Base-by-base conservation (phyloP, 805 yeast species). In the Schwanniomyces vanrijiae region DNA sequence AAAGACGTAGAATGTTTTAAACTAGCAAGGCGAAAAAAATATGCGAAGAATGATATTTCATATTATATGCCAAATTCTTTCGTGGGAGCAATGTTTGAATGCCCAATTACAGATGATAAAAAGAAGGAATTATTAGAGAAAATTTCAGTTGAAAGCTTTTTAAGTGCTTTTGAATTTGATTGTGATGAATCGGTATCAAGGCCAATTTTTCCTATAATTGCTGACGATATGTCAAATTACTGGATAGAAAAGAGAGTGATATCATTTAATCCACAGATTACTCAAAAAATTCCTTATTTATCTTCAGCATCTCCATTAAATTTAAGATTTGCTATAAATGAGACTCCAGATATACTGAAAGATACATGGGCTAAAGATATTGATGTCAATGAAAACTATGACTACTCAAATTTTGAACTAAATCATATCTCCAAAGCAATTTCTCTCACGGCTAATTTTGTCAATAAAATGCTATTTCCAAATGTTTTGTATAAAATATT, bases 71-170 rank as follows among this genome's bases (percentile, higher is more conserved):
- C 90, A 0, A 67, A 73, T 16, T 75, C 82, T 0, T 78, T 80
- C 65, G 78, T 86, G 2, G 92, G 91, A 5, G 90, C 83, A 0
- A 53, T 86, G 2, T 86, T 75, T 60, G 73, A 73, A 45, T 82
- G 87, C 55, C 64, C 73, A 10, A 47, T 76, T 1, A 55, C 73
- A 2, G 47, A 56, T 16, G 62, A 56, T 1, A 53, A 52, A 4
- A 72, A 68, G 46, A 39, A 29, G 18, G 38, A 49, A 42, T 24
- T 63, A 55, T 43, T 56, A 60, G 47, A 50, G 44, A 24, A 49
- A 35, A 51, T 58, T 22, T 25, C 46, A 8, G 45, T 50, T 1
- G 53, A 55, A n/a, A 44, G 50, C 5, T 49, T 50, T 10, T 40
- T 59, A 11, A 47, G 55, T 20, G 45, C 50, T 1, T 55, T 63